Conservation (phyloP, 75 land plant species). For the Adiantum capillusveneris region DNA sequence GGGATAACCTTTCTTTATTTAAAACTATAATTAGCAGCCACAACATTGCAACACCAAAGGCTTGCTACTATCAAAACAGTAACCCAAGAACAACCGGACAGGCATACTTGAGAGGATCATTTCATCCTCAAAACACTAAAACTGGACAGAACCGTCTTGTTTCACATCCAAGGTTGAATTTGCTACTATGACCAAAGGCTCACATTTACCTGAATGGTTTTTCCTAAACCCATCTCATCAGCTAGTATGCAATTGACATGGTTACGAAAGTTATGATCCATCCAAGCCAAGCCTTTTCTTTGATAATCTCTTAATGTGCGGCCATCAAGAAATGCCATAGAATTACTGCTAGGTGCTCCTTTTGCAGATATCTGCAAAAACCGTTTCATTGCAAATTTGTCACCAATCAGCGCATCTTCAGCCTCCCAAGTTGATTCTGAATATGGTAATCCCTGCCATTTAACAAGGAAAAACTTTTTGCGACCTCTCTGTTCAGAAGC, state of each 20-base stretch:
- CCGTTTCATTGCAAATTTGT: constrained; percentile 5
- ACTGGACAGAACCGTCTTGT: too few relatives aligned
- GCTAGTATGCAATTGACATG: constrained; percentile 27
- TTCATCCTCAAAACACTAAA: too few relatives aligned
- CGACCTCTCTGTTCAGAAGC: constrained; percentile 8
- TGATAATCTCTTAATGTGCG: constrained; percentile 24
- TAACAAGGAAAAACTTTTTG: constrained; percentile 13
- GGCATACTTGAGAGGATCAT: too few relatives aligned
- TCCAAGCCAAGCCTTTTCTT: constrained; percentile 24
- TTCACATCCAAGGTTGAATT: too few relatives aligned
- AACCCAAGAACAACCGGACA: too few relatives aligned
- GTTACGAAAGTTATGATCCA: constrained; percentile 23
- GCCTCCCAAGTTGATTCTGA: constrained; percentile 27
- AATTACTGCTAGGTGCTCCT: constrained; percentile 3
- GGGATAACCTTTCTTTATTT: too few relatives aligned
- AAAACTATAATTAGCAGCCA: too few relatives aligned
- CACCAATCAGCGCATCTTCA: constrained; percentile 12
- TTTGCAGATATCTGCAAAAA: constrained; percentile 2
- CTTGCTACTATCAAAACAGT: too few relatives aligned
- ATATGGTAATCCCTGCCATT: constrained; percentile 25
- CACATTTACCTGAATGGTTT: constrained; percentile 25
- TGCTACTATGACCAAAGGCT: too few relatives aligned
- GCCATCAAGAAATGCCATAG: constrained; percentile 19
- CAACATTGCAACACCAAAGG: too few relatives aligned
- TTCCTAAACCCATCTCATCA: constrained; percentile 33